A percentile compares a stretch with the other conserved stretches of the same genome.
Conservation (phyloP, 495 filamentous ascomycete genomes). For the Gamarada debralockiae region DNA sequence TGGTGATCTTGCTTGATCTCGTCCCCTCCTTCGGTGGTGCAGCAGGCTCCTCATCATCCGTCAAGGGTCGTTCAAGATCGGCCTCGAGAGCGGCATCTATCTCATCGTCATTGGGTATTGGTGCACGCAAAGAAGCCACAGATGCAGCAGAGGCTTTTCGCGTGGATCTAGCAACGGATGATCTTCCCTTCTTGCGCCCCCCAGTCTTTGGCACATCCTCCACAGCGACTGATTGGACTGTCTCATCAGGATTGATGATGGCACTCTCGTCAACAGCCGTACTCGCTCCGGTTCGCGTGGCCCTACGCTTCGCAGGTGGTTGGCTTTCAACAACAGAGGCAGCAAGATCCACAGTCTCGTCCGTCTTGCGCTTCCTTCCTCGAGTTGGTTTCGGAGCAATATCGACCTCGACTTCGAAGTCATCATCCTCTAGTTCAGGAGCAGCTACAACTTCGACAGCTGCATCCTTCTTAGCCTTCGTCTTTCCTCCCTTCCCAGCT, state of each 20-base stretch:
- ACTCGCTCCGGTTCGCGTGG: slow-evolving; percentile 45
- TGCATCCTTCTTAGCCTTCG: slow-evolving; percentile 58
- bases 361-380: slow-evolving; percentile 65
- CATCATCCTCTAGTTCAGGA: slow-evolving; percentile 33
- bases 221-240: not conserved
- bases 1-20: slow-evolving; percentile 8
- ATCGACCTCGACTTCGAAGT: slow-evolving; percentile 37
- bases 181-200: slow-evolving; percentile 17
- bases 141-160: slow-evolving; percentile 35
- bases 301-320: slow-evolving; percentile 64
- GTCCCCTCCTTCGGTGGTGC: not conserved
- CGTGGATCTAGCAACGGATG: slow-evolving; percentile 28
- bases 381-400: slow-evolving; percentile 40
- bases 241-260: not conserved
- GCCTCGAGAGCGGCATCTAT: slow-evolving; percentile 66
- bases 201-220: slow-evolving; percentile 15
- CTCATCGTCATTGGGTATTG: slow-evolving; percentile 60
- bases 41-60: slow-evolving; percentile 44
- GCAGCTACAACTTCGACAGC: slow-evolving; percentile 36
- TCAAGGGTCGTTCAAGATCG: slow-evolving; percentile 57
- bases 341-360: slow-evolving; percentile 34
- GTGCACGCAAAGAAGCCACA: slow-evolving; percentile 44
- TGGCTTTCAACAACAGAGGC: slow-evolving; percentile 25
- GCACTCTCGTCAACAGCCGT: slow-evolving; percentile 2
- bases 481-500: slow-evolving; percentile 42